phyloP scores from a whole-genome alignment of 257 asterid species.

The Solanum etuberosum region DNA sequence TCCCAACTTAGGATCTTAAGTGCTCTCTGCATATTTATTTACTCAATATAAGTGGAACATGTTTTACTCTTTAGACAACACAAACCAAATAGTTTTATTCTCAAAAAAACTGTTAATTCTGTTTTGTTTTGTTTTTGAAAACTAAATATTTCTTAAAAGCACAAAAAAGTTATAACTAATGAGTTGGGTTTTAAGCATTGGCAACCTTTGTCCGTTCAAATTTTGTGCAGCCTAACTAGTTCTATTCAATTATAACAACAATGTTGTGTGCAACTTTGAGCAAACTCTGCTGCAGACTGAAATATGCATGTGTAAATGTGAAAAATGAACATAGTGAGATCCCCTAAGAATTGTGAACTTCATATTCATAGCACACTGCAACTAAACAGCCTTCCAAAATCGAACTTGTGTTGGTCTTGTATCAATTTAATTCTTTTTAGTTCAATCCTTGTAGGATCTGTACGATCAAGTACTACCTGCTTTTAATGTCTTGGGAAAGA shows the following conservation, averaged over 20 bases:
- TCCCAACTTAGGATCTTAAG: background rate
- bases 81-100: background rate
- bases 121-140: background rate
- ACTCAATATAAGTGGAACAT: background rate
- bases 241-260: background rate
- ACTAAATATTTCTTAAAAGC: background rate
- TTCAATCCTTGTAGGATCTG: conserved; percentile 33
- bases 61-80: background rate
- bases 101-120: background rate
- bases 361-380: background rate
- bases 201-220: background rate
- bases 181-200: background rate
- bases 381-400: background rate
- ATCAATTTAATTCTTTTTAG: background rate
- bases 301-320: background rate
- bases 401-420: conserved; percentile 1
- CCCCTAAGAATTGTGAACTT: background rate
- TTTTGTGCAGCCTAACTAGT: background rate
- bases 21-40: background rate
- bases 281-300: background rate
- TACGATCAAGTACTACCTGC: conserved; percentile 68
- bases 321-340: background rate
- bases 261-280: background rate
- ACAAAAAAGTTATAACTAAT: background rate
- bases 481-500: conserved; percentile 81